A percentile compares a stretch with the other conserved stretches of the same genome.
These are phyloP conservation scores for Epichloe brachyelytri DNA, from an alignment of 2,329 filamentous ascomycete genomes.

Conservation along the genomic window DNA sequence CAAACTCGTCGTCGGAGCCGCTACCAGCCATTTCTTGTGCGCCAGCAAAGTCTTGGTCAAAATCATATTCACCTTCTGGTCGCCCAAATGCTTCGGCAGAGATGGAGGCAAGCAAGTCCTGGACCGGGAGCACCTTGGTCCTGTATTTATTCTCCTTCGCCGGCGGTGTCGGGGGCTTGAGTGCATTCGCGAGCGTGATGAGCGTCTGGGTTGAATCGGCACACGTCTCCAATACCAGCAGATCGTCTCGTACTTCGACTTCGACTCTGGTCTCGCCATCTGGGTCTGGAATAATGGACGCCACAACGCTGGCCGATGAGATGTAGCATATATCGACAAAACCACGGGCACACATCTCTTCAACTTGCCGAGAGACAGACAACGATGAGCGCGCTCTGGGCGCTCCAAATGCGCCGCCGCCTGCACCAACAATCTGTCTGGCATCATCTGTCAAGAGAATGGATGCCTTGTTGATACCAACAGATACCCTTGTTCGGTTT, in stretches of 20 bases:
- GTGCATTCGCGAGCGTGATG: conserved; percentile 61
- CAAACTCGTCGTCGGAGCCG: conserved; percentile 18
- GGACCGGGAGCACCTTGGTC: conserved; percentile 72
- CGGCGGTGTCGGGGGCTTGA: conserved; percentile 73
- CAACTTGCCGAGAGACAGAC: conserved; percentile 36
- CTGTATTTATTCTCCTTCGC: conserved; percentile 75
- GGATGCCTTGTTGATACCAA: conserved; percentile 68
- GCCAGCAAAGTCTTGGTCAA: conserved; percentile 49
- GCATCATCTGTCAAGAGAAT: conserved; percentile 73
- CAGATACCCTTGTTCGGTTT: conserved; percentile 46
- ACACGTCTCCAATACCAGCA: conserved; percentile 86
- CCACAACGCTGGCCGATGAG: conserved; percentile 59
- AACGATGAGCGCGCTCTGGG: conserved; percentile 17
- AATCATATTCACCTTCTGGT: conserved; percentile 47
- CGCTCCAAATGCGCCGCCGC: conserved; percentile 7
- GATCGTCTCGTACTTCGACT: conserved; percentile 70
- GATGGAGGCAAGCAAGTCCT: conserved; percentile 83
- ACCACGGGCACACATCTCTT: conserved; percentile 49
- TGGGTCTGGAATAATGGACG: conserved; percentile 42
- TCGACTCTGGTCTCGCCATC: conserved; percentile 53
- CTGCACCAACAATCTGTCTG: conserved; percentile 16
- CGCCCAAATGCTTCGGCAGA: conserved; percentile 69
- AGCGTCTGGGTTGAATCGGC: conserved; percentile 95
- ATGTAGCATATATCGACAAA: conserved; percentile 82
- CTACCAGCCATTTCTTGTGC: conserved; percentile 35